Percentiles rank a stretch among this genome's conserved stretches.
These are phyloP conservation scores for Houttuynia cordata DNA, from an alignment of 164 flowering plant genomes.

Conservation along the genomic window DNA sequence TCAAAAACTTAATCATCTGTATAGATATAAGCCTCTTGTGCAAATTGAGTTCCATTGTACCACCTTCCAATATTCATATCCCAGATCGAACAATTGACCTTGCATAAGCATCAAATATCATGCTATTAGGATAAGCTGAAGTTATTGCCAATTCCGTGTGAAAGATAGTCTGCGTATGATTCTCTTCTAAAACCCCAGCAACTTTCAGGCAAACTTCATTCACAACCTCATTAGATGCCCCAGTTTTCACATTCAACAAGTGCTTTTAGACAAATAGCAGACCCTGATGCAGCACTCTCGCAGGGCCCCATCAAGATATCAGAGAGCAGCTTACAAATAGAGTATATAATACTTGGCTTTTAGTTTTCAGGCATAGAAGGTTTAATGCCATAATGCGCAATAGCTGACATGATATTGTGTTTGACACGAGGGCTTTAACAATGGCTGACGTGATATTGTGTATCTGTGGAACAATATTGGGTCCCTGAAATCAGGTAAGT, in stretches of 20 bases:
- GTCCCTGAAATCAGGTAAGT: conserved; percentile 77
- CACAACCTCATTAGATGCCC: conserved; percentile 77
- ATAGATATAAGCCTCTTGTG: conserved; percentile 73
- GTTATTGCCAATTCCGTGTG: conserved; percentile 82
- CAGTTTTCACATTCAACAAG: conserved; percentile 8
- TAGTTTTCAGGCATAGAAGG: conserved; percentile 60
- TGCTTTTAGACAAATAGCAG: conserved; percentile 37
- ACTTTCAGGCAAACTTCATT: conserved; percentile 75
- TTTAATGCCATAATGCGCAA: conserved; percentile 76
- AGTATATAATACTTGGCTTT: conserved; percentile 53
- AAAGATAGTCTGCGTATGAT: conserved; percentile 51
- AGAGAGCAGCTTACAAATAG: conserved; percentile 76
- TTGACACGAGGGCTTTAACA: conserved; percentile 55
- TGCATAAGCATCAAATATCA: conserved; percentile 73
- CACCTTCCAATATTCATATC: conserved; percentile 43
- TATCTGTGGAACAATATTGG: conserved; percentile 69
- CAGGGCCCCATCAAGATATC: conserved; percentile 60
- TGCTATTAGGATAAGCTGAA: conserved; percentile 59
- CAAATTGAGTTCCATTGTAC: conserved; percentile 52
- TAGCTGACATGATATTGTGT: conserved; percentile 86
- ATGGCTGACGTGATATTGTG: conserved; percentile 69
- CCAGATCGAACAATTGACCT: conserved; percentile 67
- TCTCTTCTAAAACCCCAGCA: conserved; percentile 70
- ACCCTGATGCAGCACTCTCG: conserved; percentile 70
- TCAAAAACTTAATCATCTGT: conserved; percentile 77